Percentiles rank a stretch among this genome's conserved stretches.
Evolutionary conservation across 2,329 filamentous ascomycete species (phyloP).

Genomic region (Verticillium longisporum): DNA sequence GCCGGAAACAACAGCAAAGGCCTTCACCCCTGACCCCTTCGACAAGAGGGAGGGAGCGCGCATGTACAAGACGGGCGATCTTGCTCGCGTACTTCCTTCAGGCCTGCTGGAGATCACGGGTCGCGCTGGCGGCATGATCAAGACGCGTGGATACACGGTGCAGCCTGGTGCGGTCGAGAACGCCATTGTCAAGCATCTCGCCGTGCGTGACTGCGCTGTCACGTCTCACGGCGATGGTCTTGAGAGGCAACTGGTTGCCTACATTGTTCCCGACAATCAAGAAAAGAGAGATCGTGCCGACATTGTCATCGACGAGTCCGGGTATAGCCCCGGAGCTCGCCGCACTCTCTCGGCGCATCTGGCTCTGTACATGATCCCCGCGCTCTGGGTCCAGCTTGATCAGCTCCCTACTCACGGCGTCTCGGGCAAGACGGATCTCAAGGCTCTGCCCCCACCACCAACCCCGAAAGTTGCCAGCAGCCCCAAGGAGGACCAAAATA

Average conservation of each 20-base stretch:
- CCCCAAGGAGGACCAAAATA: slow-evolving; percentile 44
- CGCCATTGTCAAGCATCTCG: slow-evolving; percentile 61
- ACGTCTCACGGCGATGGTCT: slow-evolving; percentile 69
- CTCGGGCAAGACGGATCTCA: slow-evolving; percentile 72
- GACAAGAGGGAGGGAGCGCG: slow-evolving; percentile 50
- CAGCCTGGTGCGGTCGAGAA: slow-evolving; percentile 72
- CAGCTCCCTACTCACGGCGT: slow-evolving; percentile 69
- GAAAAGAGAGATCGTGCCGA: slow-evolving; percentile 48
- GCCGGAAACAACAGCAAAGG: slow-evolving; percentile 69
- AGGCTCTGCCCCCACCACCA: slow-evolving; percentile 60
- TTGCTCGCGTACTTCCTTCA: slow-evolving; percentile 58
- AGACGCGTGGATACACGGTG: slow-evolving; percentile 71
- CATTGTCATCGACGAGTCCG: slow-evolving; percentile 62
- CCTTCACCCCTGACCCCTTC: slow-evolving; percentile 63
- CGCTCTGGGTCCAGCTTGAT: slow-evolving; percentile 68
- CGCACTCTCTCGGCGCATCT: slow-evolving; percentile 58
- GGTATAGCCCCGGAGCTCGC: slow-evolving; percentile 63
- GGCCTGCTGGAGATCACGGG: slow-evolving; percentile 70
- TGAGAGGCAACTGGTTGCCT: slow-evolving; percentile 69
- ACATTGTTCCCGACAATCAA: slow-evolving; percentile 63
- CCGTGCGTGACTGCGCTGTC: slow-evolving; percentile 66
- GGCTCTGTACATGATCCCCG: slow-evolving; percentile 78
- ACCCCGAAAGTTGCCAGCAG: slow-evolving; percentile 33
- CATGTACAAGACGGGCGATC: slow-evolving; percentile 71
- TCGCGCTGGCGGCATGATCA: slow-evolving; percentile 73